Evolutionary conservation across 2,329 filamentous ascomycete species (phyloP), one percentile per base, ranked within the genome.

Genomic region (Xylariaceae sp.): DNA sequence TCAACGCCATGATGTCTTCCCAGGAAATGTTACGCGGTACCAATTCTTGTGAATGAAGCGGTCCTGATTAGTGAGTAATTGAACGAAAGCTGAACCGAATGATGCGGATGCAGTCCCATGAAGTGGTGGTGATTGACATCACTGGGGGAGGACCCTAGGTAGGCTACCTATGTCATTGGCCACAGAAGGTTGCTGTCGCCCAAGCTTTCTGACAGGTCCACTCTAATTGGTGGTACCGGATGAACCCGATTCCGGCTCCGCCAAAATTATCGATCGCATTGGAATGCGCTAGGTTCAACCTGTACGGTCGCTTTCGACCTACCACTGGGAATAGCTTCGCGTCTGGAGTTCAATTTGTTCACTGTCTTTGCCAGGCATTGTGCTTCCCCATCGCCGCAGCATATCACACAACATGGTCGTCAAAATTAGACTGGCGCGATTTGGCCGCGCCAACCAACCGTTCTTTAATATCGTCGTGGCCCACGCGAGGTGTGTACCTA

Each of bases 401-500:
- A 6, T 11, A 6, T 11, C 13, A 9, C 30, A 6, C 30, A n/a
- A 7, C 30, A 95, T 98, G 93, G 91, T 97, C 48, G 77, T 98
- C 59, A 87, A 87, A 65, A 93, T 98, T 65, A 85, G 93, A 45
- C 82, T 98, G 55, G 87, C 93, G 56, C 90, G 93, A 65, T 95
- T 97, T 65, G 89, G 90, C 62, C 88, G 85, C 65, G 81, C 79
- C 51, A 90, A 95, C 63, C 65, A 79, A n/a, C 91, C 93, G 2
- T 85, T 96, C 57, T 98, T 95, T 77, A 98, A 98, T 71, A 96
- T 98, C 50, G 89, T 97, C 52, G 87, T 98, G 51, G 80, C 89
- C 13, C 91, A 97, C 60, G 90, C 90, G 35, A 83, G 90, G 87
- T 94, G 78, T 51, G 74, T 40, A 30, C 19, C 19, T 28, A 28